Base-by-base conservation (phyloP, 495 filamentous ascomycete species). In the Darksidea phi region DNA sequence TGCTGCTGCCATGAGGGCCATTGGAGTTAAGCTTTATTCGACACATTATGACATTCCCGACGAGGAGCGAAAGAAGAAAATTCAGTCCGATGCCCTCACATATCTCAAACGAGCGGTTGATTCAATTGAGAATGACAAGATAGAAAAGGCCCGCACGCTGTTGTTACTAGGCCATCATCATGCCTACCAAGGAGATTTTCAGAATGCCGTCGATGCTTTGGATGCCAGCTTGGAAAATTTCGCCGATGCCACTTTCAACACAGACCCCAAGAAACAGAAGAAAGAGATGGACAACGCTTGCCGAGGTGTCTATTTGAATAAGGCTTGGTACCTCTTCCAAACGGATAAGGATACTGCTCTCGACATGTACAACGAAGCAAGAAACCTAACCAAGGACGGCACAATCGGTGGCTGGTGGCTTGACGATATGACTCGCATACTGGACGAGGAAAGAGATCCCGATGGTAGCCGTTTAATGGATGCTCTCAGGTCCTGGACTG, bases 281-380 rank as follows among this genome's bases (percentile, higher is more conserved):
- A 38, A 38, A 38, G 8, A 38, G 36, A 7, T 38, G 36, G 36
- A 38, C 15, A 15, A 38, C 36, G 8, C 15, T 38, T 38, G 7
- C 36, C 7, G 8, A 38, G 15, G 7, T 38, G 36, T 38, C 36
- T 7, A 8, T 15, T 15, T 38, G n/a, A 48, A 48, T 13, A 21
- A 13, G 12, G 54, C 23, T 6, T 41, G 41, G 8, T 37, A 58
- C 5, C 34, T 58, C 34, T 24, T 25, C 7, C 28, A 37, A 21
- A 42, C 48, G 13, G 24, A 28, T 6, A 48, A 32, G 2, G 41
- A 61, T 32, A 28, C 57, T 5, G 62, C 62, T 5, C 46, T 61
- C 12, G 48, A 25, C 25, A 48, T 43, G 45, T 61, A 49, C 48
- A 49, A 42, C 11, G 52, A 65, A 20, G 62, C 56, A 41, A 15